Base-by-base conservation (phyloP, 345 rosid species). In the Citrus unshiu region DNA sequence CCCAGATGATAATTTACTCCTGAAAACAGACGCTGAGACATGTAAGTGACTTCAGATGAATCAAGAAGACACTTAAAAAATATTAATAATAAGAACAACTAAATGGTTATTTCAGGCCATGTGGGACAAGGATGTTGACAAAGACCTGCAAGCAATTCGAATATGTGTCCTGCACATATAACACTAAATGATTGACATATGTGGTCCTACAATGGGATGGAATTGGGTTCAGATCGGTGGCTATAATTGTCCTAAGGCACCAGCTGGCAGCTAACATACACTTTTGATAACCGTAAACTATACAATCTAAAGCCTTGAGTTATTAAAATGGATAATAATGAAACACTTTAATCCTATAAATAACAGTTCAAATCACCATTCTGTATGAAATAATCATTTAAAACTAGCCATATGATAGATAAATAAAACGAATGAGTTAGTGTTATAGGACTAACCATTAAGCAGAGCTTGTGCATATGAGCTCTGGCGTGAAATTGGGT, bases 381-480 rank as follows among this genome's bases (percentile, higher is more conserved):
- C 19, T 16, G 8, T 29, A 13, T 63, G 37, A 63, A 63, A 30
- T 30, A 16, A 63, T 29, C 67, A 63, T 13, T 29, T 63, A 64
- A 72, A 56, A 10, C 29, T 34, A n/a, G 10, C 46, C 27, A 22
- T 58, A 35, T 32, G 32, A 60, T 24, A 22, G 25, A 73, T 14
- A 62, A 69, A 39, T 27, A 54, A n/a, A 30, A 21, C 18, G 6
- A 75, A 62, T 32, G 77, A 64, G 74, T 49, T n/a, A 40, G 62
- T 58, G 32, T 79, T 22, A 13, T 46, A 78, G 14, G 46, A 76
- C 87, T 79, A 78, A 95, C 98, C 98, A 76, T 95, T 95, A 18
- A 95, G 68, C 74, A 92, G 87, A 34, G 98, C 97, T 80, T 95
- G 98, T 35, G 91, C 89, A 61, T 78, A 93, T 12, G 98, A 82